A percentile compares a stretch with the other conserved stretches of the same genome.
Conservation (phyloP, 768 basidiomycete genomes). For the Tylopilus sp. region DNA sequence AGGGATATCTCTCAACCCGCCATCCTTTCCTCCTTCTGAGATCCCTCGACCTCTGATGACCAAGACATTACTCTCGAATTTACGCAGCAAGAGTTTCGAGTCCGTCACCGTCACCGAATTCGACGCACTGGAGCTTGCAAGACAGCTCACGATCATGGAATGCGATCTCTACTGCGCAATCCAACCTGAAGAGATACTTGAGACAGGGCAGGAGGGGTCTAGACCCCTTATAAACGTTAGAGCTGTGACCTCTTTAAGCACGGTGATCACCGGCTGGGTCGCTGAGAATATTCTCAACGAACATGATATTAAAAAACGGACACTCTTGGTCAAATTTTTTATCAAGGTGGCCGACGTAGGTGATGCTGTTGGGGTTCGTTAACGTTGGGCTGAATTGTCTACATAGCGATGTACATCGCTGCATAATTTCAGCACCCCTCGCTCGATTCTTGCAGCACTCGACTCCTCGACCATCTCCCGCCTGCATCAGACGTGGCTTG, state of each 20-base stretch:
- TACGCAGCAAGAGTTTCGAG: constrained; percentile 63
- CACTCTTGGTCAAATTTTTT: constrained; percentile 79
- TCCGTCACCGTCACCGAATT: constrained; percentile 82
- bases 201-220: constrained; percentile 71
- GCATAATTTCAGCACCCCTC: constrained; percentile 89
- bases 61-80: constrained; percentile 63
- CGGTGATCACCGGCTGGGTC: constrained; percentile 93
- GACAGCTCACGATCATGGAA: constrained; percentile 95
- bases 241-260: constrained; percentile 84
- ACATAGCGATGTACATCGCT: constrained; percentile 76
- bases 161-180: constrained; percentile 83
- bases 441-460: constrained; percentile 89
- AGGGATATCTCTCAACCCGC: constrained; percentile 70
- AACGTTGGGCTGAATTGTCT: constrained; percentile 6
- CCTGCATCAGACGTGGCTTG: constrained; percentile 90
- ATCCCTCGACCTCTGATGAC: constrained; percentile 87
- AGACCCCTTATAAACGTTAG: constrained; percentile 68
- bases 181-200: constrained; percentile 83
- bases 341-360: constrained; percentile 90
- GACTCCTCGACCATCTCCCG: constrained; percentile 95
- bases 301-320: constrained; percentile 82
- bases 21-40: constrained; percentile 50
- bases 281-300: constrained; percentile 93
- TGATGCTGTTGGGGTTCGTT: constrained; percentile 12
- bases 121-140: constrained; percentile 85